These are phyloP conservation scores for Phytopythium kandeliae DNA, from an alignment of 352 stramenopile species.

Conservation along the genomic window DNA sequence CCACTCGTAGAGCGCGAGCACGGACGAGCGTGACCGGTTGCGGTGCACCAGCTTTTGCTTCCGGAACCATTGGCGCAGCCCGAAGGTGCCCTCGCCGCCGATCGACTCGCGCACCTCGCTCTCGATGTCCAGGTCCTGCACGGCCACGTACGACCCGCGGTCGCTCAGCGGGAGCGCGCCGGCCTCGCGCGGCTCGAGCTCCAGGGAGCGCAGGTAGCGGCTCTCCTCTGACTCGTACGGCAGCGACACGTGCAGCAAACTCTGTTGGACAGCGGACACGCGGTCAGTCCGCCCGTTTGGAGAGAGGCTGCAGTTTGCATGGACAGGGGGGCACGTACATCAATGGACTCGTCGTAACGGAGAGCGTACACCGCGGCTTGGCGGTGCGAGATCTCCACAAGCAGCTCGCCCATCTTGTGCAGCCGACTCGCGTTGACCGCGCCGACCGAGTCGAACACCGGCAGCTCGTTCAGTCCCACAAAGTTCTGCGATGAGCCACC, in stretches of 20 bases:
- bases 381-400: conserved; percentile 74
- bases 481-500: conserved; percentile 36
- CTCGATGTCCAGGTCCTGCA: conserved; percentile 67
- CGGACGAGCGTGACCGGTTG: conserved; percentile 58
- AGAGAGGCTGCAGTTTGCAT: neutral
- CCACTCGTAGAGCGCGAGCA: conserved; percentile 58
- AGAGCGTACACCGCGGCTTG: conserved; percentile 68
- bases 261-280: conserved; percentile 16
- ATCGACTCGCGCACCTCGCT: conserved; percentile 77
- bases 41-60: conserved; percentile 81
- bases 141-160: conserved; percentile 33
- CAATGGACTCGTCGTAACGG: conserved; percentile 40
- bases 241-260: conserved; percentile 64
- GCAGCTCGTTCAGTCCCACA: conserved; percentile 75
- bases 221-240: conserved; percentile 71
- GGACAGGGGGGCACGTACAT: conserved; percentile 32
- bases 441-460: conserved; percentile 56
- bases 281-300: too few species aligned
- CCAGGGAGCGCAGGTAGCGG: conserved; percentile 66
- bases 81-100: conserved; percentile 65
- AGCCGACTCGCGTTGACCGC: conserved; percentile 71
- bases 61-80: conserved; percentile 75
- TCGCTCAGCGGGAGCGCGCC: conserved; percentile 56
- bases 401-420: conserved; percentile 62
- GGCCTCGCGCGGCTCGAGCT: conserved; percentile 71